Conservation (phyloP, 176 grass and related monocot genomes). For the Saccharum officinarum region DNA sequence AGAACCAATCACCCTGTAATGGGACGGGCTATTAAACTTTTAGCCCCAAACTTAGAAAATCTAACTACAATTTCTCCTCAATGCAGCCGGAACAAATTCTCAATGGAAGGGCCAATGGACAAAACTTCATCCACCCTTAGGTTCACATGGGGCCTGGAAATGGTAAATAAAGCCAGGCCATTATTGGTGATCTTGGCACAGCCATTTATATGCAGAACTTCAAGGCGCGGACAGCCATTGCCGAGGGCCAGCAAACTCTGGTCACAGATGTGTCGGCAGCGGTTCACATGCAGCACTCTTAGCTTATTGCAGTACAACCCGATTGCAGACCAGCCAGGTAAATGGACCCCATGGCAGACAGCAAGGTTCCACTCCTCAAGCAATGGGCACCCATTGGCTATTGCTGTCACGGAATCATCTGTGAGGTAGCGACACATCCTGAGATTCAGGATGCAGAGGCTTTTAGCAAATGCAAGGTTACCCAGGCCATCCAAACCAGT, state of each 20-base stretch:
- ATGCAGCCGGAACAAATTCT: slow-evolving; percentile 55
- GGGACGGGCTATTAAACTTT: neutral
- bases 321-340: slow-evolving; percentile 75
- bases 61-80: slow-evolving; percentile 28
- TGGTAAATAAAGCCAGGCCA: slow-evolving; percentile 67
- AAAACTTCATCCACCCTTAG: slow-evolving; percentile 59
- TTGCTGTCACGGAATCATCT: slow-evolving; percentile 57
- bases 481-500: slow-evolving; percentile 51
- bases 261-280: slow-evolving; percentile 69
- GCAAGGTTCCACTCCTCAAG: slow-evolving; percentile 85
- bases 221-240: slow-evolving; percentile 51
- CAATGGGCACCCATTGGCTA: slow-evolving; percentile 69
- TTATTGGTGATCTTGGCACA: slow-evolving; percentile 53
- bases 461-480: slow-evolving; percentile 48
- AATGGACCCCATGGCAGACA: slow-evolving; percentile 67
- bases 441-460: slow-evolving; percentile 65
- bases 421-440: slow-evolving; percentile 67
- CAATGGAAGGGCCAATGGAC: slow-evolving; percentile 59
- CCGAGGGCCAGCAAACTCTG: slow-evolving; percentile 59
- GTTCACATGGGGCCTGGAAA: slow-evolving; percentile 59
- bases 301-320: slow-evolving; percentile 58
- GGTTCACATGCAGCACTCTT: slow-evolving; percentile 77
- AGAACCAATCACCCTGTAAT: slow-evolving; percentile 23
- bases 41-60: slow-evolving; percentile 5
- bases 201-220: slow-evolving; percentile 66